Evolutionary conservation across 176 grass and related monocot genomes (phyloP).

Genomic region (Rhynchospora breviuscula): DNA sequence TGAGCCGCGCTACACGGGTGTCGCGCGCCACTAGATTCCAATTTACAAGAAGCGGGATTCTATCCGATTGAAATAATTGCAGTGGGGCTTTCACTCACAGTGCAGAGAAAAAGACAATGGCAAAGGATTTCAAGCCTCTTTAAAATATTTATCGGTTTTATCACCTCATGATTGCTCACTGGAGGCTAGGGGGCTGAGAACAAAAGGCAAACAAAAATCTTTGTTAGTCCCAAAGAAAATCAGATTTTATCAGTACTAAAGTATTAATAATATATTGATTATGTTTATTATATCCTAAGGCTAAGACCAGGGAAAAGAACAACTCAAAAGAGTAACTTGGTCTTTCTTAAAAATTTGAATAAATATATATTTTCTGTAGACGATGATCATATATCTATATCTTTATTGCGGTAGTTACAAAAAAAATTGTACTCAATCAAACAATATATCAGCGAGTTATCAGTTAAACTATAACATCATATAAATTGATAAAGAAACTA

Average conservation of each 20-base stretch:
- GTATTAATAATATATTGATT: neutral
- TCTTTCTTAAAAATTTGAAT: neutral
- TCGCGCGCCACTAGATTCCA: no score
- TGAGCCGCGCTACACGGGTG: no score
- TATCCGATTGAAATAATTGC: conserved; percentile 22
- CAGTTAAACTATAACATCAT: neutral
- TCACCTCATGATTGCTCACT: conserved; percentile 46
- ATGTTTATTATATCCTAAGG: conserved; percentile 1
- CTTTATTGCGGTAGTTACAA: neutral
- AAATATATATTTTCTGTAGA: neutral
- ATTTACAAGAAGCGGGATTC: conserved; percentile 28
- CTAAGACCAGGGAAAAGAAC: neutral
- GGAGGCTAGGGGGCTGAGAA: neutral
- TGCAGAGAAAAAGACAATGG: conserved; percentile 40
- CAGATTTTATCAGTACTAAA: neutral
- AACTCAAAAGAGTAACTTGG: neutral
- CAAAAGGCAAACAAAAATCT: neutral
- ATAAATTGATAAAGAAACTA: neutral
- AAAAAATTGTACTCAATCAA: neutral
- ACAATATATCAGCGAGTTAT: neutral
- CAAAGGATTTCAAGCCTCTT: conserved; percentile 34
- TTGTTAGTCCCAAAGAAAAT: conserved; percentile 19
- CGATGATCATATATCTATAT: neutral
- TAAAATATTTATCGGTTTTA: conserved; percentile 34
- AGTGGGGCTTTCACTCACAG: conserved; percentile 19